Evolutionary conservation across 176 grass and related monocot species (phyloP).

Genomic region (Paspalum vaginatum): DNA sequence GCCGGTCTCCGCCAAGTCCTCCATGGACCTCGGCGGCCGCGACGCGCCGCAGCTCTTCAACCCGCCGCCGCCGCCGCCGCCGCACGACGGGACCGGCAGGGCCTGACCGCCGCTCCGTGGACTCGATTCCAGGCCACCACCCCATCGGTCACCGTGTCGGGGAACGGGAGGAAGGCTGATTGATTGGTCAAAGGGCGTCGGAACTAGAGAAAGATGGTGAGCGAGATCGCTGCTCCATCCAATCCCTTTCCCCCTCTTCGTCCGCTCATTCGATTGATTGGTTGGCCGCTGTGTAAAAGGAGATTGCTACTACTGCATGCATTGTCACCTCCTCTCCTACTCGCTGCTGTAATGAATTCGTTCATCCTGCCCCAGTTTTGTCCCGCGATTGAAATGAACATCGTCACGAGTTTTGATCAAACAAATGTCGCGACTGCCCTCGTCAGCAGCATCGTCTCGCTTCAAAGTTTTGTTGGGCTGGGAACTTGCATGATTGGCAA

Average conservation of each 20-base stretch:
- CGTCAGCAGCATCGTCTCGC: constrained; percentile 8
- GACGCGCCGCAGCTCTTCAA: constrained; percentile 66
- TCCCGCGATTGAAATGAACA: constrained; percentile 10
- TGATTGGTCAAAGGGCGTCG: constrained; percentile 5
- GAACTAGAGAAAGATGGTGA: not conserved
- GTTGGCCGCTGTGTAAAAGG: constrained; percentile 32
- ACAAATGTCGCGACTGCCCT: not conserved
- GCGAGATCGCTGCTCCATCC: constrained; percentile 20
- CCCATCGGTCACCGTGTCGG: constrained; percentile 8
- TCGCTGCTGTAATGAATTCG: constrained; percentile 25
- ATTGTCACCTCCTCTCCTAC: not conserved
- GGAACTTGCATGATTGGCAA: constrained; percentile 34
- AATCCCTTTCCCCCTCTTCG: not conserved
- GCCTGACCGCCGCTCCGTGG: constrained; percentile 13
- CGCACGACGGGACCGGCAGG: constrained; percentile 8
- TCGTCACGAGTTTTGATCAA: not conserved
- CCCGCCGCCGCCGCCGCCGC: not conserved
- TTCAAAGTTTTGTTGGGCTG: not conserved
- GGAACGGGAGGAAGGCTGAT: not conserved
- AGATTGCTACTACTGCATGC: constrained; percentile 27
- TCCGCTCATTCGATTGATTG: constrained; percentile 27
- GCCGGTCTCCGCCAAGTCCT: constrained; percentile 65
- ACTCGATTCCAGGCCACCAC: not conserved
- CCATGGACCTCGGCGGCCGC: constrained; percentile 74
- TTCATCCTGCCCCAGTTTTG: constrained; percentile 48